These are phyloP conservation scores for Suillus brevipes DNA, from an alignment of 768 basidiomycete species.

Conservation along the genomic window DNA sequence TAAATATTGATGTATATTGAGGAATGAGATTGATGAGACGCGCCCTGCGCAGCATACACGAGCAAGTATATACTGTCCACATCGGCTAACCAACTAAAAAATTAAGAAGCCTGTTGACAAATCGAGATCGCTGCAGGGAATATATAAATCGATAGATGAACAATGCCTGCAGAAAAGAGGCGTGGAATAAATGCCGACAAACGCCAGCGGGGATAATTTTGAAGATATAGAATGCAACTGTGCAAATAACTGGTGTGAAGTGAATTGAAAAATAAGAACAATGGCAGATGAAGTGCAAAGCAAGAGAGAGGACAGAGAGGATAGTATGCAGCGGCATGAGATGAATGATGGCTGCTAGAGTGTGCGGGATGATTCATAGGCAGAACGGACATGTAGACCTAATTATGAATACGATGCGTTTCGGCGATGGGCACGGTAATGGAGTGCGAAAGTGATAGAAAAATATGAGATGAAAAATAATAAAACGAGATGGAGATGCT, in stretches of 20 bases:
- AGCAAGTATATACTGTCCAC: conserved; percentile 29
- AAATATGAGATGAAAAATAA: conserved; percentile 20
- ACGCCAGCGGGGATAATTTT: conserved; percentile 28
- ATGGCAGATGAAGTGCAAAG: conserved; percentile 22
- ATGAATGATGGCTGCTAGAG: conserved; percentile 22
- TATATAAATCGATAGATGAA: conserved; percentile 9
- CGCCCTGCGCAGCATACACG: conserved; percentile 34
- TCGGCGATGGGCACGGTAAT: conserved; percentile 15
- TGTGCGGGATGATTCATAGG: conserved; percentile 22
- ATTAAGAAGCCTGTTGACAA: conserved; percentile 30
- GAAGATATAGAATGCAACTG: conserved; percentile 22
- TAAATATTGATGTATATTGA: conserved; percentile 26
- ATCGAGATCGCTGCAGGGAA: conserved; percentile 4
- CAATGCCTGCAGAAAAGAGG: conserved; percentile 15
- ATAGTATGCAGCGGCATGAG: conserved; percentile 28
- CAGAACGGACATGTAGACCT: conserved; percentile 37
- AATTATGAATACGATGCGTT: conserved; percentile 36
- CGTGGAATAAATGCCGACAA: conserved; percentile 30
- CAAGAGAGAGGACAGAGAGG: conserved; percentile 14
- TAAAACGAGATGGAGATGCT: conserved; percentile 27
- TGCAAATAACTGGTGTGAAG: conserved; percentile 27
- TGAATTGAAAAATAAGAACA: conserved; percentile 21
- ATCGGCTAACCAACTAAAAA: conserved; percentile 15
- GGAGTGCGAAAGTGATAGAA: not conserved
- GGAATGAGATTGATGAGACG: conserved; percentile 24